These are phyloP conservation scores for Penicillium ochrochloron DNA, from an alignment of 495 filamentous ascomycete species.

Conservation along the genomic window DNA sequence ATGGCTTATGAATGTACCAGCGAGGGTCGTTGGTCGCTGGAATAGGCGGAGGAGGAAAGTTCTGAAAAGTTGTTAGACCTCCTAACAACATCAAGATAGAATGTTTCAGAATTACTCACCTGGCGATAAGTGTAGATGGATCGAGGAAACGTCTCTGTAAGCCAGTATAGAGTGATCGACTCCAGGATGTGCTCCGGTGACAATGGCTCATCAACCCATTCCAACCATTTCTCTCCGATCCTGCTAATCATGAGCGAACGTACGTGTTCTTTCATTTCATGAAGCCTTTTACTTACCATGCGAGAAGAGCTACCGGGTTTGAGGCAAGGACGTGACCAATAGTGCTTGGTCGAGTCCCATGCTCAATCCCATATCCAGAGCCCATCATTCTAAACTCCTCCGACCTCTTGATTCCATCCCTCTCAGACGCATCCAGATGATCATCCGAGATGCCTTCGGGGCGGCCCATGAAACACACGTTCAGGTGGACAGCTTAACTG, in stretches of 20 bases:
- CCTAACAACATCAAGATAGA: not conserved
- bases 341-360: slow-evolving; percentile 63
- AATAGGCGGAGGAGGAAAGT: slow-evolving; percentile 26
- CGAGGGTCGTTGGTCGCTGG: slow-evolving; percentile 31
- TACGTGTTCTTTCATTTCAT: not conserved
- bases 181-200: slow-evolving; percentile 59
- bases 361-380: slow-evolving; percentile 58
- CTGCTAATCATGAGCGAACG: slow-evolving; percentile 31
- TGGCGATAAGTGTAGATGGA: slow-evolving; percentile 62
- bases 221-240: slow-evolving; percentile 70
- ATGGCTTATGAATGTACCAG: slow-evolving; percentile 55
- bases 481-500: slow-evolving; percentile 41
- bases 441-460: slow-evolving; percentile 63
- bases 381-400: slow-evolving; percentile 45
- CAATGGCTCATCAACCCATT: slow-evolving; percentile 63
- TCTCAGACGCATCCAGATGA: slow-evolving; percentile 40
- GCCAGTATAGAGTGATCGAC: slow-evolving; percentile 66
- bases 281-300: slow-evolving; percentile 54
- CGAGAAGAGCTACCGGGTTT: slow-evolving; percentile 65
- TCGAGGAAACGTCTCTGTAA: slow-evolving; percentile 61
- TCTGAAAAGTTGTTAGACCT: slow-evolving; percentile 16
- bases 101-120: slow-evolving; percentile 25
- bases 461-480: slow-evolving; percentile 51
- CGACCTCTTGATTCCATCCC: slow-evolving; percentile 36
- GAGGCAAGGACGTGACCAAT: slow-evolving; percentile 62